Base-by-base conservation (phyloP, 2,329 filamentous ascomycete genomes). In the Didymella pomorum region DNA sequence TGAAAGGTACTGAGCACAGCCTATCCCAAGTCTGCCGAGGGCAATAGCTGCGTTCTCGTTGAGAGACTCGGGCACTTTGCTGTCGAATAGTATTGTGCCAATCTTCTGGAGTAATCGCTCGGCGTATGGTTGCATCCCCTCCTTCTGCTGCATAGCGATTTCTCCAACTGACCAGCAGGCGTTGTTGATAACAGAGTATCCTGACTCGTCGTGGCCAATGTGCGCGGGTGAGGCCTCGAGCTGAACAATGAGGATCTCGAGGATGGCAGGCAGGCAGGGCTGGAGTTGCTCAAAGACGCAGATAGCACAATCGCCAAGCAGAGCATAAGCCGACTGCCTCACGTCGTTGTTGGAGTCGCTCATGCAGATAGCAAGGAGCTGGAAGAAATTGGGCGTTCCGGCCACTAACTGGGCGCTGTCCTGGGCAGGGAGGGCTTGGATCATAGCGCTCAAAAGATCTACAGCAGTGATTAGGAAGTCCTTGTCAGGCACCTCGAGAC, bases 131-230 rank as follows among this genome's bases (percentile, higher is more conserved):
- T 84, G 84, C 86, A 97, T 91, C 52, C 84, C 87, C 28, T 82
- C 81, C 61, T 88, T 87, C 73, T 91, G 84, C 61, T 92, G 88
- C 76, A 97, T 88, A 16, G 93, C 87, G 61, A 98, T 95, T 80
- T 99, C 95, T 41, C 95, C 95, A 23, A 88, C 89, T 7, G 93
- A 96, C 95, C 95, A 99, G 80, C 94, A 98, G 21, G 95, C 94
- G 74, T 99, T 99, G 84, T 98, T 99, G 59, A 98, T 88, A 28
- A 98, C 93, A 60, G 93, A 92, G 76, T 97, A 97, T 14, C 88
- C 89, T 18, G 87, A 90, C 63, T 96, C 92, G 45, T 92, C 87
- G 60, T 93, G 90, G 67, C 96, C 92, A 60, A 93, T 85, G 54
- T 83, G 84, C 61, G 93, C 89, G 65, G 79, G 71, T 14, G 67